Evolutionary conservation across 2,329 filamentous ascomycete species (phyloP), one percentile per base, ranked within the genome.

Genomic region (Alternaria ventricosa): DNA sequence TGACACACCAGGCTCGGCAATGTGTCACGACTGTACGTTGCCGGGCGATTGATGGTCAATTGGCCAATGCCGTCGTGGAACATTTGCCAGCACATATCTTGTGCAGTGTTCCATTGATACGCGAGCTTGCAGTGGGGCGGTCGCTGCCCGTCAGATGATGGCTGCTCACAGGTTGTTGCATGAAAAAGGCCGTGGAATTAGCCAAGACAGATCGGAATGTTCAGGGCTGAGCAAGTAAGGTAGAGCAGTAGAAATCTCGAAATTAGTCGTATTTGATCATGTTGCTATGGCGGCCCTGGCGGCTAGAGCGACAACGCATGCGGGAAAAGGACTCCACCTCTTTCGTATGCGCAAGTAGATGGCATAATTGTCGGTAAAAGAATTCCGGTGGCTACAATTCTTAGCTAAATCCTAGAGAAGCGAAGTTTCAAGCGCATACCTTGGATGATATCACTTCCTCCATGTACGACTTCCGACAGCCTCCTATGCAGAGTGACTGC

Each of bases 81-180:
- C 72, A 68, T 58, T 53, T 73, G 70, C 69, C 71, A 74, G 57
- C 70, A 60, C 69, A 73, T 50, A 57, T 28, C 27, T 51, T 44
- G 50, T 25, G 53, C 18, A 25, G 44, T 64, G 44, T 15, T 30
- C 27, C 23, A 61, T 64, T 55, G 20, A 45, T 47, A 55, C 23
- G 23, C 51, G 25, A 57, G 44, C 10, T 56, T 33, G 43, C 33
- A 33, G 46, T 44, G 41, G 44, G 55, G 43, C 49, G 43, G 50
- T 49, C n/a, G 30, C 46, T 64, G 55, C 30, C 50, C 28, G 27
- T 64, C 65, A 66, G 45, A 63, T 54, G 60, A 62, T 53, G 47
- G 50, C 61, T 45, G 36, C 49, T 22, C 45, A 51, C 44, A 55
- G 47, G 11, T 49, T 30, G 51, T 61, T 62, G 25, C 61, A 61